Evolutionary conservation across 768 basidiomycete genomes (phyloP), one percentile per base, ranked within the genome.

Genomic region (Leccinum disarticulatum): DNA sequence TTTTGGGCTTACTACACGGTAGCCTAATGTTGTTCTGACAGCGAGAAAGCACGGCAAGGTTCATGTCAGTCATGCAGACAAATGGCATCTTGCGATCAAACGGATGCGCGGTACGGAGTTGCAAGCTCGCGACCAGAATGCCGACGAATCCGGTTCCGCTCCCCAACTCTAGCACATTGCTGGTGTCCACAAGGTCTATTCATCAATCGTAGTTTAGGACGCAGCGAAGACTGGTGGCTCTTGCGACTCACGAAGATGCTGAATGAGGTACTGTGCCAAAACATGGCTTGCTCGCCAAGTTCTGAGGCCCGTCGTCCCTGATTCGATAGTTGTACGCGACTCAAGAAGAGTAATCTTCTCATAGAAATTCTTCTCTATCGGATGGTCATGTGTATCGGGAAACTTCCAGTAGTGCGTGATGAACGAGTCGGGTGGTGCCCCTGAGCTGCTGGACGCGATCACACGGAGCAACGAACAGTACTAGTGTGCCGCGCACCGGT

Each of bases 121-220:
- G 91, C 15, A 91, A 69, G 47, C 77, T 77, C 0, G 83, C 84
- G 31, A 84, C 69, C 7, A 91, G 70, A 41, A 83, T 81, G 4
- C 89, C 91, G 15, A 92, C 76, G 65, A 91, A 87, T n/a, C 91
- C 91, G 3, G 80, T 77, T 1, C 91, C 91, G 6, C 84, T 87
- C 11, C 91, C 91, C 1, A 93, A 77, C 69, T 93, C 91, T 10
- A 93, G 79, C 7, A 91, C 77, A 17, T 77, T 73, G 64, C 79
- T 78, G 11, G 70, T 58, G 27, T 55, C 36, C n/a, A 65, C 61
- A 33, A 68, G 41, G 38, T 61, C 55, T 54, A 25, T 19, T 9
- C 11, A 19, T 36, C 33, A 5, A 60, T 33, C 0, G 0, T 31
- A 11, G 8, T 17, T 51, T 28, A 52, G 31, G 27, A 56, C 28